Percentiles rank a stretch among this genome's conserved stretches.
These are phyloP conservation scores for Porodaedalea pini DNA, from an alignment of 1,284 basidiomycete genomes.

Conservation along the genomic window DNA sequence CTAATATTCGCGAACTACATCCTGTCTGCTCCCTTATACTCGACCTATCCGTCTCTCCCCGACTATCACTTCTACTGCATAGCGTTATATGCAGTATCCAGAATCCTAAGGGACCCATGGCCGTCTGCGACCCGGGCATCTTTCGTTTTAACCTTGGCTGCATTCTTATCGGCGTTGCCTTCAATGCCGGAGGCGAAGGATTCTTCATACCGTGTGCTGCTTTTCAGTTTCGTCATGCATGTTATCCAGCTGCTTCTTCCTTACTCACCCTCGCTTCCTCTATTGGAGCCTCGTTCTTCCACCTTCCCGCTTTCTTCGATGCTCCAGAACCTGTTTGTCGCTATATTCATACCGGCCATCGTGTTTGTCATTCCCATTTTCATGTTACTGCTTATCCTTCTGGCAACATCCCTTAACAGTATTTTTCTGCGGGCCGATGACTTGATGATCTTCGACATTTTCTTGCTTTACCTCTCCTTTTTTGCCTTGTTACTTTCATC, in stretches of 20 bases:
- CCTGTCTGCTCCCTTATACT: background rate
- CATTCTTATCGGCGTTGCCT: conserved; percentile 34
- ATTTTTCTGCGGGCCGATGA: conserved; percentile 26
- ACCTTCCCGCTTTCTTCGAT: conserved; percentile 45
- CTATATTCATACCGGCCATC: conserved; percentile 38
- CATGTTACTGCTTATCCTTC: conserved; percentile 39
- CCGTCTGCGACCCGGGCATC: conserved; percentile 21
- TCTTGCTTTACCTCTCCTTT: conserved; percentile 36
- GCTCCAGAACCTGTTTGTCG: conserved; percentile 35
- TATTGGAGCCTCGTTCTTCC: conserved; percentile 35
- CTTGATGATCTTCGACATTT: conserved; percentile 27
- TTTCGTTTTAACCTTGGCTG: conserved; percentile 32
- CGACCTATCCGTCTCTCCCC: background rate
- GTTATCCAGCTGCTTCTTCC: conserved; percentile 44
- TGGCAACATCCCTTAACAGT: conserved; percentile 41
- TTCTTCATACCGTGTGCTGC: conserved; percentile 38
- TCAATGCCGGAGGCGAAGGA: conserved; percentile 37
- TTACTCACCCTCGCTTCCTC: conserved; percentile 39
- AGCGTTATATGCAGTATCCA: conserved; percentile 14
- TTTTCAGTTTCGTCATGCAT: conserved; percentile 39
- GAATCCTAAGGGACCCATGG: conserved; percentile 6
- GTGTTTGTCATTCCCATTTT: conserved; percentile 47
- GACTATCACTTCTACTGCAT: conserved; percentile 11
- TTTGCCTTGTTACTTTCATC: conserved; percentile 31
- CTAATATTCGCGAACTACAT: conserved; percentile 8